Evolutionary conservation across 164 flowering plant genomes (phyloP).

Genomic region (Nymphaea colorata): DNA sequence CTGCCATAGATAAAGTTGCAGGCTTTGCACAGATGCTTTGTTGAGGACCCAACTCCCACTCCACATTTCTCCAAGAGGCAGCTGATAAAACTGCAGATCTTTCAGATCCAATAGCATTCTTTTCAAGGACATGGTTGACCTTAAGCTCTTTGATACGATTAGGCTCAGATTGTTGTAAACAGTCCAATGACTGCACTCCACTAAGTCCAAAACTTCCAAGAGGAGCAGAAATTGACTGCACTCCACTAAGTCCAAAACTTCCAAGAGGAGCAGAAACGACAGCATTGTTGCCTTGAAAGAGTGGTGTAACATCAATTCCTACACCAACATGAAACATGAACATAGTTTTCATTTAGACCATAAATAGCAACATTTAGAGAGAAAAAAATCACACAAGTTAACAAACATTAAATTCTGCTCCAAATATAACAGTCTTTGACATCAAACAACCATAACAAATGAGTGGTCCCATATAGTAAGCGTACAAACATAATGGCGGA

Average conservation of each 20-base stretch:
- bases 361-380: too few relatives aligned
- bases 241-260: constrained; percentile 17
- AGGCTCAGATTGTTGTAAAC: constrained; percentile 14
- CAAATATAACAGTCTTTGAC: too few relatives aligned
- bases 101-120: constrained; percentile 21
- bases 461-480: too few relatives aligned
- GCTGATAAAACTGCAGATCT: constrained; percentile 24
- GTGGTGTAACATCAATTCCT: constrained; percentile 12
- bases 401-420: too few relatives aligned
- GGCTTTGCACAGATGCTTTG: constrained; percentile 18
- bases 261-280: constrained; percentile 33
- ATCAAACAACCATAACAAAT: too few relatives aligned
- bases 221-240: constrained; percentile 30
- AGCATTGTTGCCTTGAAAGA: constrained; percentile 18
- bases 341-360: background rate
- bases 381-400: too few relatives aligned
- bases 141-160: constrained; percentile 20
- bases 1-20: constrained; percentile 15
- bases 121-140: constrained; percentile 12
- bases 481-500: too few relatives aligned
- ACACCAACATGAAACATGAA: background rate
- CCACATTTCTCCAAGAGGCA: constrained; percentile 23
- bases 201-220: constrained; percentile 21
- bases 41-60: constrained; percentile 22
- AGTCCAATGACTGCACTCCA: constrained; percentile 21